Conservation (phyloP, 495 filamentous ascomycete genomes). For the Glutinoglossum americanum region DNA sequence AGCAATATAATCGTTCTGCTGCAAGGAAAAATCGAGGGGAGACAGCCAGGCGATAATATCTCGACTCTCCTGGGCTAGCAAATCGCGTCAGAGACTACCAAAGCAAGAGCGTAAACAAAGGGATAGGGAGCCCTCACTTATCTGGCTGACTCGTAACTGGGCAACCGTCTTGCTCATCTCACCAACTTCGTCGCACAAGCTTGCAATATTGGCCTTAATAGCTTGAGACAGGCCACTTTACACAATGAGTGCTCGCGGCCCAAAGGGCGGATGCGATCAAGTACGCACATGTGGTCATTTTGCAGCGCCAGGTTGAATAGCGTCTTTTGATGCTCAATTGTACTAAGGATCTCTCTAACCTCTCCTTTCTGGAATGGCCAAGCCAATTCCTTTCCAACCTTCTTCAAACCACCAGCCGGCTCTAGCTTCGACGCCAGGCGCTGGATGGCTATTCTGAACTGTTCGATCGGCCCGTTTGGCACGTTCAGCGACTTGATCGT, state of each 20-base stretch:
- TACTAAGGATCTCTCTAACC: background rate
- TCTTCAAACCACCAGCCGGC: background rate
- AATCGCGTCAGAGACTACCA: no score
- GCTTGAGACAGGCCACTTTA: background rate
- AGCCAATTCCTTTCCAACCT: background rate
- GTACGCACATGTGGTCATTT: background rate
- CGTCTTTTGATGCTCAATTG: background rate
- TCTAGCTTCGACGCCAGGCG: background rate
- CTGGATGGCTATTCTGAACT: background rate
- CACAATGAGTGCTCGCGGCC: background rate
- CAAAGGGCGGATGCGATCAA: background rate
- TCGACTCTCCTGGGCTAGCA: background rate
- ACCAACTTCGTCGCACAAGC: background rate
- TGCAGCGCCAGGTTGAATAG: background rate
- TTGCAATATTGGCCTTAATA: background rate
- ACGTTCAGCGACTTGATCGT: background rate
- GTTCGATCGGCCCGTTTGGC: background rate
- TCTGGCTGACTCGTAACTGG: background rate
- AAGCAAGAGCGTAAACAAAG: no score
- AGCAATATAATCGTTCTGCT: background rate
- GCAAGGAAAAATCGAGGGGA: background rate
- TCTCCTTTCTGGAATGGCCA: conserved; percentile 1
- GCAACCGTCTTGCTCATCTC: background rate
- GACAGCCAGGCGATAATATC: background rate
- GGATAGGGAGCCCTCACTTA: no score